Percentiles rank a stretch among this genome's conserved stretches.
Evolutionary conservation across 371 early-diverging fungal species (phyloP).

Genomic region (Racocetra persica): DNA sequence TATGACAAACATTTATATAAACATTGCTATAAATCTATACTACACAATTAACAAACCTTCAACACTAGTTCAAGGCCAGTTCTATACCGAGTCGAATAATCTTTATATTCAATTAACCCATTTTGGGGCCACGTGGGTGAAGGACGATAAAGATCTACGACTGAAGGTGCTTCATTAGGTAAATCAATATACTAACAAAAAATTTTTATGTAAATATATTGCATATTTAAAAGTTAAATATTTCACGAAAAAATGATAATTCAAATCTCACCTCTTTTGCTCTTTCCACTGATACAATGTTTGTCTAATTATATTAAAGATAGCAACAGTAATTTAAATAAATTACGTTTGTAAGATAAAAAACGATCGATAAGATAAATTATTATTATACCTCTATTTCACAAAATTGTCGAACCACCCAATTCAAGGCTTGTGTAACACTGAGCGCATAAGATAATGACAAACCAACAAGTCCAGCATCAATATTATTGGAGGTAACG

Average conservation of each 20-base stretch:
- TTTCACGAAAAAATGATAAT: too few relatives aligned
- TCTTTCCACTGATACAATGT: conserved; percentile 87
- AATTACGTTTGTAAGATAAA: too few relatives aligned
- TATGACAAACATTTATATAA: conserved; percentile 48
- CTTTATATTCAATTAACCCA: conserved; percentile 67
- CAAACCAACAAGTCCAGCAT: conserved; percentile 84
- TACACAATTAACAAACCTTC: conserved; percentile 50
- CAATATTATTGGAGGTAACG: conserved; percentile 55
- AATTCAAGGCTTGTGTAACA: conserved; percentile 85
- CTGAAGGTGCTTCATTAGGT: conserved; percentile 78
- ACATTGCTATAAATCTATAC: neutral
- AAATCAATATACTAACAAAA: conserved; percentile 74
- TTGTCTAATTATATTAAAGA: conserved; percentile 56
- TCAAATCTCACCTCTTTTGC: conserved; percentile 64
- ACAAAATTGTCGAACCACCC: conserved; percentile 78
- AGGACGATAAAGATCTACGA: conserved; percentile 69
- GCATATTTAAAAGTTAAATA: neutral
- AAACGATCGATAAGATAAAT: neutral
- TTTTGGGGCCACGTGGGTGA: conserved; percentile 75
- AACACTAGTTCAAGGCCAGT: conserved; percentile 69
- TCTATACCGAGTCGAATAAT: conserved; percentile 71
- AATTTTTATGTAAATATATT: neutral
- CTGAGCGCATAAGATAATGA: conserved; percentile 87
- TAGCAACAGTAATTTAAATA: neutral
- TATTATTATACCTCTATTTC: conserved; percentile 59